phyloP scores from a whole-genome alignment of 768 basidiomycete genomes.

The Boletus reticuloceps region DNA sequence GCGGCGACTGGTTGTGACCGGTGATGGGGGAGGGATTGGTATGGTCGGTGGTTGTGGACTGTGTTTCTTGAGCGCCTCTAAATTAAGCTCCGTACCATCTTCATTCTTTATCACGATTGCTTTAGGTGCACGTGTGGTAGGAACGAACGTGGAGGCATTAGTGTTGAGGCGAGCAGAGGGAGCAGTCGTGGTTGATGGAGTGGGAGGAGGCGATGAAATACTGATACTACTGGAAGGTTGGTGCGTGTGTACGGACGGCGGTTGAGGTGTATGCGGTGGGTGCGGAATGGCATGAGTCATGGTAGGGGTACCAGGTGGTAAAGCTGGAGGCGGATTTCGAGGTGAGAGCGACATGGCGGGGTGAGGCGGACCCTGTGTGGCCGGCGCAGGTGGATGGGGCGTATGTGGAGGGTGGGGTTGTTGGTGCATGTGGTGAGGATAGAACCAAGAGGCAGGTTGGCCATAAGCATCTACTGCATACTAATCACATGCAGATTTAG shows the following conservation, averaged over 20 bases:
- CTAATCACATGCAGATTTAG: slow-evolving; percentile 23
- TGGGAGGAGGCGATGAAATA: slow-evolving; percentile 61
- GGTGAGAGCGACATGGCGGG: slow-evolving; percentile 66
- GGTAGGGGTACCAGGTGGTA: slow-evolving; percentile 72
- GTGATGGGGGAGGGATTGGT: slow-evolving; percentile 39
- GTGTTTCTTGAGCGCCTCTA: slow-evolving; percentile 53
- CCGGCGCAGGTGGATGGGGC: slow-evolving; percentile 34
- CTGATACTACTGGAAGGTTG: slow-evolving; percentile 45
- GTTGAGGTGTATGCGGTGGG: slow-evolving; percentile 45
- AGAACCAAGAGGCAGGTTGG: slow-evolving; percentile 40
- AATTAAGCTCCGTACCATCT: slow-evolving; percentile 62
- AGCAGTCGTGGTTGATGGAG: slow-evolving; percentile 52
- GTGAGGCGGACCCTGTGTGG: slow-evolving; percentile 44
- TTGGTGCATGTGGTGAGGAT: slow-evolving; percentile 34
- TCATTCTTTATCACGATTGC: slow-evolving; percentile 60
- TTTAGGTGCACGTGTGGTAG: slow-evolving; percentile 38
- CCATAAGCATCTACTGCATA: slow-evolving; percentile 51
- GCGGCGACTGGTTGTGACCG: slow-evolving; percentile 25
- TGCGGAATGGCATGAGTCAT: slow-evolving; percentile 55
- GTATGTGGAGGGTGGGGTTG: slow-evolving; percentile 49
- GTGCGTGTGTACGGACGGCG: slow-evolving; percentile 40
- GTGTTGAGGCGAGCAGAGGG: slow-evolving; percentile 52
- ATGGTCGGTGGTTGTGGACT: slow-evolving; percentile 40
- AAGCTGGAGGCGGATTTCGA: slow-evolving; percentile 49
- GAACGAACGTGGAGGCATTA: slow-evolving; percentile 66